Evolutionary conservation across 495 filamentous ascomycete genomes (phyloP).

Genomic region (Parathielavia appendiculata): DNA sequence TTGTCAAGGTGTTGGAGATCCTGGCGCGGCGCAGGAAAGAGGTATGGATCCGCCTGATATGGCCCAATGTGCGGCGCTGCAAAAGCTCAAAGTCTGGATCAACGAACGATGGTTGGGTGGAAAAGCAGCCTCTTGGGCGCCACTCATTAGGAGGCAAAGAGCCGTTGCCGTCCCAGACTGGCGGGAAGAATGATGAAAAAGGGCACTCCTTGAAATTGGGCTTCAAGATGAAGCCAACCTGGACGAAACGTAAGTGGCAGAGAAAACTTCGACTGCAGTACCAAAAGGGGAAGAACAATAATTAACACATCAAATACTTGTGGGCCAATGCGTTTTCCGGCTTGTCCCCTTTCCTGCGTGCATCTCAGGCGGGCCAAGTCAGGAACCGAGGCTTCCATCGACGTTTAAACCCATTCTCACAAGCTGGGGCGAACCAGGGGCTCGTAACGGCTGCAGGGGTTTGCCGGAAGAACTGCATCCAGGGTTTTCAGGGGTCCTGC

Average conservation of each 20-base stretch:
- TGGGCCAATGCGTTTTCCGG: too few relatives aligned
- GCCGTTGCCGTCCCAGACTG: not conserved
- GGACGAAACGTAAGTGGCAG: not conserved
- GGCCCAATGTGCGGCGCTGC: not conserved
- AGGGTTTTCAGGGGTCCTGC: conserved; percentile 6
- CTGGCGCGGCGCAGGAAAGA: conserved; percentile 3
- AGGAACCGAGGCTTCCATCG: conserved; percentile 1
- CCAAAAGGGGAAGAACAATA: not conserved
- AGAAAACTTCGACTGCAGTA: not conserved
- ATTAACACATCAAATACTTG: not conserved
- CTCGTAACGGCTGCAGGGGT: conserved; percentile 13
- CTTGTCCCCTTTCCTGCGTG: too few relatives aligned
- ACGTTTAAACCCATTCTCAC: not conserved
- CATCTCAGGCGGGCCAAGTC: not conserved
- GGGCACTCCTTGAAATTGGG: not conserved
- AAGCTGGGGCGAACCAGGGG: conserved; percentile 1
- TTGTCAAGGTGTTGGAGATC: not conserved
- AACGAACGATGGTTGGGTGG: not conserved
- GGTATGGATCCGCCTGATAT: not conserved
- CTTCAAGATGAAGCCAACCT: not conserved
- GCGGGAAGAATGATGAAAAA: not conserved
- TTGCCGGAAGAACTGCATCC: not conserved
- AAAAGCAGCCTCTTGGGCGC: not conserved
- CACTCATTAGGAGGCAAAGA: not conserved
- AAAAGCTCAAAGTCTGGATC: not conserved